Evolutionary conservation across 73 alveolate genomes (phyloP).

Genomic region (Paramecium pentaurelia): DNA sequence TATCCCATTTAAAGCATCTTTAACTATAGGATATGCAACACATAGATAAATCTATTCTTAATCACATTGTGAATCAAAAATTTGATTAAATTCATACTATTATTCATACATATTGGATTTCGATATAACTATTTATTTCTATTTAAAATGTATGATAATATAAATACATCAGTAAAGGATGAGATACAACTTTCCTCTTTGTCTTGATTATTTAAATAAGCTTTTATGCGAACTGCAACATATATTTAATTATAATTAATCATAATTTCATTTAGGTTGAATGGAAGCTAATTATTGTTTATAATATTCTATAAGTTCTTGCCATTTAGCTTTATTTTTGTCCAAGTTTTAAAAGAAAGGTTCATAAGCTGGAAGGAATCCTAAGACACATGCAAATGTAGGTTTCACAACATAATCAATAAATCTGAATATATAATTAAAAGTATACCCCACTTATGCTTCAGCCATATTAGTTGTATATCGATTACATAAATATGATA

Average conservation of each 20-base stretch:
- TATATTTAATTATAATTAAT: conserved; percentile 24
- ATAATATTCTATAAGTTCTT: conserved; percentile 32
- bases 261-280: conserved; percentile 45
- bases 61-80: neutral
- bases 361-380: conserved; percentile 49
- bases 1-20: neutral
- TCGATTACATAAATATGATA: conserved; percentile 85
- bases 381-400: neutral
- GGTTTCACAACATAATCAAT: conserved; percentile 62
- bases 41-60: neutral
- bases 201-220: neutral
- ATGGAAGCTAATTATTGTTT: conserved; percentile 42
- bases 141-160: neutral
- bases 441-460: conserved; percentile 74
- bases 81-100: neutral
- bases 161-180: neutral
- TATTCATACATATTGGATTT: neutral
- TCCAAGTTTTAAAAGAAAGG: conserved; percentile 44
- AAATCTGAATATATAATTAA: neutral
- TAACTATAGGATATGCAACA: neutral
- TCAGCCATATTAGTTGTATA: conserved; percentile 81
- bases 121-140: neutral
- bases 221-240: neutral
- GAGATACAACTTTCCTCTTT: neutral
- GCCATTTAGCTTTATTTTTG: conserved; percentile 46